Evolutionary conservation across 352 stramenopile genomes (phyloP).

Genomic region (Bremia lactucae): DNA sequence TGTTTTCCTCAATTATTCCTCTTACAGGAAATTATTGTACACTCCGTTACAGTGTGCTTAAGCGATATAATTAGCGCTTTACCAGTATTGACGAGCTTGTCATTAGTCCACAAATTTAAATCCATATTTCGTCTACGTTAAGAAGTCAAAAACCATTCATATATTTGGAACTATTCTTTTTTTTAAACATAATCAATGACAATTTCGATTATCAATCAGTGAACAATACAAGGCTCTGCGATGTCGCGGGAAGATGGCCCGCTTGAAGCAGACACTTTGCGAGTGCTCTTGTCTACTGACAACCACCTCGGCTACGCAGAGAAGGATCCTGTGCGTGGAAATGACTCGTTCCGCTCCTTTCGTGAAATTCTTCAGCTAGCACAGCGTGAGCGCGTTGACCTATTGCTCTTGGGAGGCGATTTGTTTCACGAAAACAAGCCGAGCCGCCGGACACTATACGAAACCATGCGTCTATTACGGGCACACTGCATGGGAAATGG

Average conservation of each 20-base stretch:
- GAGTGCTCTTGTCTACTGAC: slow-evolving; percentile 95
- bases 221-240: too few species aligned
- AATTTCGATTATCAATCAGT: too few species aligned
- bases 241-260: slow-evolving; percentile 3
- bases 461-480: slow-evolving; percentile 94
- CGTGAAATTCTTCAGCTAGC: slow-evolving; percentile 79
- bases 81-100: too few species aligned
- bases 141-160: too few species aligned
- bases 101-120: too few species aligned
- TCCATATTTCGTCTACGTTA: too few species aligned
- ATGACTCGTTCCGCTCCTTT: slow-evolving; percentile 88
- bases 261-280: slow-evolving; percentile 36
- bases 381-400: slow-evolving; percentile 70
- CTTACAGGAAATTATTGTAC: too few species aligned
- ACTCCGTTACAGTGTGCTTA: too few species aligned
- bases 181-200: too few species aligned
- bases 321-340: slow-evolving; percentile 90
- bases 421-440: slow-evolving; percentile 99
- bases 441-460: slow-evolving; percentile 90
- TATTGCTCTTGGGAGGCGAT: slow-evolving; percentile 94
- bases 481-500: slow-evolving; percentile 91
- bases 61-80: too few species aligned
- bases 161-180: too few species aligned
- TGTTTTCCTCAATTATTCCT: too few species aligned
- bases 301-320: slow-evolving; percentile 97